Base-by-base conservation (phyloP, 2,329 filamentous ascomycete species). In the Plenodomus tracheiphilus region DNA sequence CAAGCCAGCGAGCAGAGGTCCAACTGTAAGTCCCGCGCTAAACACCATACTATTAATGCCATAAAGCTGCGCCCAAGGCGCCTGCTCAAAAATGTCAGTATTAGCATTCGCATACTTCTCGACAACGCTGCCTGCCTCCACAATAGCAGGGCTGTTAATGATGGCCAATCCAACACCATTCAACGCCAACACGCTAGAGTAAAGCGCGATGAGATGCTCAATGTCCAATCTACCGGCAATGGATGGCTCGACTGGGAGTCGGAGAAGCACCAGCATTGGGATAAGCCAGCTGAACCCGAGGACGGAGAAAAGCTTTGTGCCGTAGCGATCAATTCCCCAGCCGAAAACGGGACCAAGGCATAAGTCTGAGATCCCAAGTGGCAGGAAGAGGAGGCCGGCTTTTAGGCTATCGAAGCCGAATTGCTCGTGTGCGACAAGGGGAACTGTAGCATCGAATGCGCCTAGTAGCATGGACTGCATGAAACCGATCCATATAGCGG, bases 21-120 rank as follows among this genome's bases (percentile, higher is more conserved):
- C 85, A 5, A 85, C 44, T 0, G 83, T 80, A 43, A 87, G 68
- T 0, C 85, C 85, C 0, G 75, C 69, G 50, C 79, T 81, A 65
- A 85, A 87, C 0, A 83, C 77, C 75, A 86, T 79, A n/a, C 79
- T 83, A 58, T 83, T 85, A 49, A 87, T 72, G 2, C 81, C 84
- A 63, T 86, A 88, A 0, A 87, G 74, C 66, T 87, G 85, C 2
- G 84, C 84, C 61, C 86, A 86, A 0, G 84, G 84, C 0, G 81
- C 81, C 4, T 79, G 73, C 1, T 81, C 38, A 54, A 85, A 86
- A 42, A 82, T 72, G 0, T 76, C 77, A 1, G 74, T 74, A 47
- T 85, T 86, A 1, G 77, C 77, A 39, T 77, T 73, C 51, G 82
- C 77, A 58, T 82, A 85, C 36, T 74, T 77, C 53, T 82, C 77